Percentiles rank a stretch among this genome's conserved stretches.
These are phyloP conservation scores for Hypoxylon fuscum DNA, from an alignment of 495 filamentous ascomycete genomes.

Conservation along the genomic window DNA sequence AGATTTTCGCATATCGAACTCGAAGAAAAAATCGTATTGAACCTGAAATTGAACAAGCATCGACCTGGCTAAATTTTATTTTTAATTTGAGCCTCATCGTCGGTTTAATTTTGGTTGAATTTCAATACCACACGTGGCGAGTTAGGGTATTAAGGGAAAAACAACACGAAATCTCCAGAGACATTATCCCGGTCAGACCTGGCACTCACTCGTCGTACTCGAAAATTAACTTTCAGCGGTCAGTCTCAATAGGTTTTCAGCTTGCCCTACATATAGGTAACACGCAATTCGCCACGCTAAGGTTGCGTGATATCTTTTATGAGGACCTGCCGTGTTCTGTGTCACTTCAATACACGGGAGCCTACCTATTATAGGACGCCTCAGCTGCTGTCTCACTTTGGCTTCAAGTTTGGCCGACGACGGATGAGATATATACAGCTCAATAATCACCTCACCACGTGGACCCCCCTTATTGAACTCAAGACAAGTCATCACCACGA, in stretches of 20 bases:
- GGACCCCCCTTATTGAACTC: not conserved
- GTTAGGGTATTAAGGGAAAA: not conserved
- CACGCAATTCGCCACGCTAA: conserved; percentile 23
- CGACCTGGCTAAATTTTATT: conserved; percentile 7
- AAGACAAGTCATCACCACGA: not conserved
- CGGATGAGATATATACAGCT: conserved; percentile 13
- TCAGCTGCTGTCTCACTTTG: conserved; percentile 27
- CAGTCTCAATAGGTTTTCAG: conserved; percentile 10
- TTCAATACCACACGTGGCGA: conserved; percentile 1
- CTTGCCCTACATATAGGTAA: conserved; percentile 13
- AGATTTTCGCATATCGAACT: not conserved
- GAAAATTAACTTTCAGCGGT: conserved; percentile 14
- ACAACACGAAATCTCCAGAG: conserved; percentile 3
- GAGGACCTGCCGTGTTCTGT: conserved; percentile 18
- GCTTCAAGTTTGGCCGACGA: conserved; percentile 12
- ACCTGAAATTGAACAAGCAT: not conserved
- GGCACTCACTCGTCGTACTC: conserved; percentile 16
- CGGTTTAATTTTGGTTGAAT: conserved; percentile 10
- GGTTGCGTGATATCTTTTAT: conserved; percentile 27
- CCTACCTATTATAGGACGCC: conserved; percentile 21
- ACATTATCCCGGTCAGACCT: conserved; percentile 11
- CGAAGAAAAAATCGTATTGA: conserved; percentile 7
- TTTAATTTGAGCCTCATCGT: conserved; percentile 12
- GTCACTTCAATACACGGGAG: conserved; percentile 21
- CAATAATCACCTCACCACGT: conserved; percentile 8